Evolutionary conservation across 1,139 yeast species (phyloP).

Genomic region (Yamadazyma mexicana): DNA sequence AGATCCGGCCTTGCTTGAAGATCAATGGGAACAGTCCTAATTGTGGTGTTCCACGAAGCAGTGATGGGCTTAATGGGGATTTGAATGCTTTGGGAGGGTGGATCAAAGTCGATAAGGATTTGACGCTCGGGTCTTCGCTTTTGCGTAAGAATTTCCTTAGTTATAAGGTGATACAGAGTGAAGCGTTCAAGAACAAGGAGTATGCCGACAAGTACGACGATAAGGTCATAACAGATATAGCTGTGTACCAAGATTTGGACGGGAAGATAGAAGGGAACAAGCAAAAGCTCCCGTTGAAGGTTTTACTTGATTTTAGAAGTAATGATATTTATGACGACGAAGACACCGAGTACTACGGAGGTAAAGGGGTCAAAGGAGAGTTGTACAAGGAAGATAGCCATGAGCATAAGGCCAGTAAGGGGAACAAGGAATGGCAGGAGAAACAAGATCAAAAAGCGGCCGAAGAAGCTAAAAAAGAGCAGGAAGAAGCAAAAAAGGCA

Average conservation of each 20-base stretch:
- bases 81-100: conserved; percentile 33
- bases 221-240: conserved; percentile 39
- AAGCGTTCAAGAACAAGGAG: conserved; percentile 19
- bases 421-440: conserved; percentile 19
- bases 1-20: conserved; percentile 31
- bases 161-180: conserved; percentile 30
- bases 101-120: conserved; percentile 39
- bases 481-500: conserved; percentile 19
- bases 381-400: conserved; percentile 15
- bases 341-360: conserved; percentile 23
- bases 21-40: conserved; percentile 22
- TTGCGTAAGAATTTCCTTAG: conserved; percentile 30
- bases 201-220: conserved; percentile 8
- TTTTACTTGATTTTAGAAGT: conserved; percentile 31
- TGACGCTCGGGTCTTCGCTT: conserved; percentile 37
- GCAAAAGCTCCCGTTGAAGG: conserved; percentile 25
- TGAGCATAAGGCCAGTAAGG: conserved; percentile 22
- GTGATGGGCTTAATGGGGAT: conserved; percentile 32
- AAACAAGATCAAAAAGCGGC: conserved; percentile 8
- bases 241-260: conserved; percentile 30
- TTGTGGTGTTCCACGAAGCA: conserved; percentile 34
- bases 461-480: conserved; percentile 14
- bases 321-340: conserved; percentile 28
- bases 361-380: conserved; percentile 15
- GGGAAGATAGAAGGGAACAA: conserved; percentile 33